Evolutionary conservation across 2,329 filamentous ascomycete species (phyloP).

Genomic region (Botryotinia calthae): DNA sequence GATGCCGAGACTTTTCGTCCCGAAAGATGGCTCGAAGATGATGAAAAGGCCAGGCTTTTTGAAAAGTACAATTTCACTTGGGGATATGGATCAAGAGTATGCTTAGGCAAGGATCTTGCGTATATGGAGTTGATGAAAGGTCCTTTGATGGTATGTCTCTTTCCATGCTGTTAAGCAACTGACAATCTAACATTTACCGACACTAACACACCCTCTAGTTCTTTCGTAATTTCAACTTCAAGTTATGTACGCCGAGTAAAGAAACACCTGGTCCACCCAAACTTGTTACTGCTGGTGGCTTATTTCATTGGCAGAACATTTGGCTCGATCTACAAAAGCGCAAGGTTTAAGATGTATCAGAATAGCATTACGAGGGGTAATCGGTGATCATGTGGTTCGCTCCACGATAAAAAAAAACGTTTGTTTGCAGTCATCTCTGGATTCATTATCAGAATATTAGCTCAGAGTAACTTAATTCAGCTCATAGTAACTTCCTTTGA

Average conservation of each 20-base stretch:
- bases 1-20: conserved; percentile 12
- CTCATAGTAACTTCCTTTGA: background rate
- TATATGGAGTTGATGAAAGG: conserved; percentile 15
- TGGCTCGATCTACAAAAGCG: background rate
- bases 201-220: background rate
- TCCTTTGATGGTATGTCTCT: conserved; percentile 1
- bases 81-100: conserved; percentile 17
- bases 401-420: too few species aligned
- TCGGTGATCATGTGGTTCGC: background rate
- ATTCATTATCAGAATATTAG: background rate
- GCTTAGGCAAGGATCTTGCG: conserved; percentile 16
- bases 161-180: background rate
- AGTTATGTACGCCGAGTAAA: background rate
- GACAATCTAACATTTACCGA: background rate
- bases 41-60: background rate
- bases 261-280: background rate
- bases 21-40: conserved; percentile 14
- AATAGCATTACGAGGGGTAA: background rate
- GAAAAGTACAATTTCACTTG: conserved; percentile 16
- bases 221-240: background rate
- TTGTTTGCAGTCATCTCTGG: background rate
- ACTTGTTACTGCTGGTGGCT: background rate
- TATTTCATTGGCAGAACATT: conserved; percentile 10
- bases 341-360: background rate
- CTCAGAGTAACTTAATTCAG: background rate